Conservation (phyloP, 306 rosid species). For the Sphenostylis stenocarpa region DNA sequence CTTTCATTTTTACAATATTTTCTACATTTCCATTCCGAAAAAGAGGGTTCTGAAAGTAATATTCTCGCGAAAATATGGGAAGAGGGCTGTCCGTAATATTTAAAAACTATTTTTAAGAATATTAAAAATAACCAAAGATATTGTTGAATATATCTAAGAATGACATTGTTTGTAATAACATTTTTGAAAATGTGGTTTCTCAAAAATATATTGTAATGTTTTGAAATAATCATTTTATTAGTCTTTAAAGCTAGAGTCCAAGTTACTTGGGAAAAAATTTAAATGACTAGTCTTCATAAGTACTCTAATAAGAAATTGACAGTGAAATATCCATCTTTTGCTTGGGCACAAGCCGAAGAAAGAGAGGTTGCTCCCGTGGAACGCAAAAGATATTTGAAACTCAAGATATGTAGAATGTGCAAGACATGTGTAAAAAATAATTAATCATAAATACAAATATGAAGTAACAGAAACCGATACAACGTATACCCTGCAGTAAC, state of each 20-base stretch:
- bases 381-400: conserved; percentile 17
- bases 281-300: not conserved
- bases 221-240: not conserved
- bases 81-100: no score
- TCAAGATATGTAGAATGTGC: not conserved
- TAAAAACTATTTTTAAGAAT: no score
- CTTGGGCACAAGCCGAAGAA: not conserved
- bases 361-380: conserved; percentile 19
- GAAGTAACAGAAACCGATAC: conserved; percentile 1
- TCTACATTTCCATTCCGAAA: no score
- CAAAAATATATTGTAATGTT: no score
- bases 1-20: no score
- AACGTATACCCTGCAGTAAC: conserved; percentile 21
- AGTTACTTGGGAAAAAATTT: not conserved
- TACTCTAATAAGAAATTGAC: not conserved
- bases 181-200: no score
- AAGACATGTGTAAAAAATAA: not conserved
- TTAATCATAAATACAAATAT: conserved; percentile 22
- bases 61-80: no score
- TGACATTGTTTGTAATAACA: no score
- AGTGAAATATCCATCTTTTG: not conserved
- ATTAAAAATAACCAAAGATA: no score
- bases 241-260: not conserved
- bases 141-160: no score
- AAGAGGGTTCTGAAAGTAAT: no score